Conservation (phyloP, 345 rosid species). For the Psidium guajava region DNA sequence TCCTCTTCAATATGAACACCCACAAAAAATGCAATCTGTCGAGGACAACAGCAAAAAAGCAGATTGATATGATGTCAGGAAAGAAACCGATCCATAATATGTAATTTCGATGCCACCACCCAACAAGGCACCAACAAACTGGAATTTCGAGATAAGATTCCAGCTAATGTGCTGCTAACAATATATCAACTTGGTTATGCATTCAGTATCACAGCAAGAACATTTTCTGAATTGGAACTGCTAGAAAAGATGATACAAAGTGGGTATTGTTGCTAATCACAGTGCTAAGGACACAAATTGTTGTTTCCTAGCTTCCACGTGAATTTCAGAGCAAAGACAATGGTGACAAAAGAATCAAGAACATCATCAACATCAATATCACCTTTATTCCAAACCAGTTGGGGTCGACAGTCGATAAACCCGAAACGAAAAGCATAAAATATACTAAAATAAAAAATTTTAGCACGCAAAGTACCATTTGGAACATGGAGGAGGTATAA, state of each 20-base stretch:
- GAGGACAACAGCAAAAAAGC: neutral
- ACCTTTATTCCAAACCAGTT: too few relatives aligned
- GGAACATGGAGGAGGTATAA: neutral
- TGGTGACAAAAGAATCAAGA: neutral
- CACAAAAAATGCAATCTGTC: conserved; percentile 74
- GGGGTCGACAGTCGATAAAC: too few relatives aligned
- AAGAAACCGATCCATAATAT: neutral
- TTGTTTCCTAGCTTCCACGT: neutral
- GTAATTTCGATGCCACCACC: neutral
- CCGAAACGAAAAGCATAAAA: too few relatives aligned
- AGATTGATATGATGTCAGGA: neutral
- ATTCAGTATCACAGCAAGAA: neutral
- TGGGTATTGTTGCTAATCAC: neutral
- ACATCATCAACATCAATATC: too few relatives aligned
- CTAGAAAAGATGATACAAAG: neutral
- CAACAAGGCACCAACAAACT: neutral
- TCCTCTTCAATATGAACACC: conserved; percentile 68
- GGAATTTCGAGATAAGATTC: neutral
- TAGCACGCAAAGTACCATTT: neutral
- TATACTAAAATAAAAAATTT: neutral
- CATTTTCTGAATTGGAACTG: neutral
- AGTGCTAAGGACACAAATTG: neutral
- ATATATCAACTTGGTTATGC: neutral
- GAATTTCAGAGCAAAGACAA: neutral
- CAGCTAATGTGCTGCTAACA: neutral